Evolutionary conservation across 768 basidiomycete species (phyloP).

Genomic region (Boletales sp.): DNA sequence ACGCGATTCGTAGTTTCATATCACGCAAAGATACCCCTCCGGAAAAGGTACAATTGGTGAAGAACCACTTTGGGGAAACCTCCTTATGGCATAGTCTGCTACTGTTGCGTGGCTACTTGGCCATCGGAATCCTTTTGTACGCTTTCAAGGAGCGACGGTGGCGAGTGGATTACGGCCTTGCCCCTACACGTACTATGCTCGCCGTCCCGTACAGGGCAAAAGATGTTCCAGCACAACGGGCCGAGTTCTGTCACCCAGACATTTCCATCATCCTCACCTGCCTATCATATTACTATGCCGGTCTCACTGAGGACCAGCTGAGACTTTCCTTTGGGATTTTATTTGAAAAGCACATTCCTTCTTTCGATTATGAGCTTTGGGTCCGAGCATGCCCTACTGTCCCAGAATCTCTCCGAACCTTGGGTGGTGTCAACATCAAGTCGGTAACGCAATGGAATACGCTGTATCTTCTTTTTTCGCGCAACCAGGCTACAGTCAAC

Average conservation of each 20-base stretch:
- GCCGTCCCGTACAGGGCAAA: slow-evolving; percentile 54
- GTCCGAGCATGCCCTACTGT: slow-evolving; percentile 18
- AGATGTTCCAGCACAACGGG: slow-evolving; percentile 41
- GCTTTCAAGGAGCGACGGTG: slow-evolving; percentile 39
- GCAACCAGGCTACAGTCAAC: slow-evolving; percentile 39
- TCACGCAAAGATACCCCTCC: neutral
- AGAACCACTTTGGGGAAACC: slow-evolving; percentile 11
- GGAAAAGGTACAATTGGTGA: neutral
- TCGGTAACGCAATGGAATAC: slow-evolving; percentile 32
- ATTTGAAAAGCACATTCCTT: slow-evolving; percentile 38
- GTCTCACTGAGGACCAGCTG: slow-evolving; percentile 39
- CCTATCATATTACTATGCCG: slow-evolving; percentile 47
- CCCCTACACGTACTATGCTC: slow-evolving; percentile 38
- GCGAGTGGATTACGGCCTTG: slow-evolving; percentile 52
- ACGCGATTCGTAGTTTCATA: slow-evolving; percentile 12
- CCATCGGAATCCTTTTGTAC: slow-evolving; percentile 37
- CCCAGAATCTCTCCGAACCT: slow-evolving; percentile 27
- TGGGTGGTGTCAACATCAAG: slow-evolving; percentile 40
- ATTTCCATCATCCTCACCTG: slow-evolving; percentile 44
- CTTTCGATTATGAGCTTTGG: slow-evolving; percentile 41
- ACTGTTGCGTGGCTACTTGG: slow-evolving; percentile 44
- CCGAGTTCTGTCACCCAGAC: slow-evolving; percentile 55
- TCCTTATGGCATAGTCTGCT: slow-evolving; percentile 36
- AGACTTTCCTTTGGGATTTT: slow-evolving; percentile 36
- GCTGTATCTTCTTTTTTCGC: slow-evolving; percentile 35